Evolutionary conservation across 2,329 filamentous ascomycete genomes (phyloP).

Genomic region (Tolypocladium capitatum): DNA sequence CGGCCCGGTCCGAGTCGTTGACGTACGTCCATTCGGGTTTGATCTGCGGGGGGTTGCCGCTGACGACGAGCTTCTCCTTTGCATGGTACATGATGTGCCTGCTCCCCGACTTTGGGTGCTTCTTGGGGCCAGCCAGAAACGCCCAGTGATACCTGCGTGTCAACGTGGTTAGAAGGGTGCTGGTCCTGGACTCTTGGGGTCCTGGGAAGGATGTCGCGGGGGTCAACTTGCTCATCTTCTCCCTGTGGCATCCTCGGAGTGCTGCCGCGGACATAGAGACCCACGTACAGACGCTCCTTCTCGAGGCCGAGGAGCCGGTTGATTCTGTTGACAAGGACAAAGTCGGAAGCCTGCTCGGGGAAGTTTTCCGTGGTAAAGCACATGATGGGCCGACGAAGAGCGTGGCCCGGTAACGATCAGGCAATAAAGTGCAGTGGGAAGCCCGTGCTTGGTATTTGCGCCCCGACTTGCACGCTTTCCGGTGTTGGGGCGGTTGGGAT

Average conservation of each 20-base stretch:
- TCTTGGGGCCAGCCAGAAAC: constrained; percentile 22
- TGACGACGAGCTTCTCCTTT: constrained; percentile 12
- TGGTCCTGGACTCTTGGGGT: not conserved
- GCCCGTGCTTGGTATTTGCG: too few relatives aligned
- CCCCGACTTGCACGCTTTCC: too few relatives aligned
- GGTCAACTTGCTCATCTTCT: constrained; percentile 5
- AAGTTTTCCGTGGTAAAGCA: not conserved
- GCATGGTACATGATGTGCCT: constrained; percentile 16
- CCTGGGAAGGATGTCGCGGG: not conserved
- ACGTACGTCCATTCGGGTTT: constrained; percentile 14
- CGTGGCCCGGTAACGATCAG: too few relatives aligned
- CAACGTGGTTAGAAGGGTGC: not conserved
- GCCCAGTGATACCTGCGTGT: constrained; percentile 22
- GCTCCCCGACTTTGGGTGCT: constrained; percentile 6
- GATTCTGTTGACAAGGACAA: constrained; percentile 1
- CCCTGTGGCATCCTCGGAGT: constrained; percentile 4
- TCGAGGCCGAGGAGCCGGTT: not conserved
- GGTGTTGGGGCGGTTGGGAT: not conserved
- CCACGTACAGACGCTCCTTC: constrained; percentile 10
- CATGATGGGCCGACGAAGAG: not conserved
- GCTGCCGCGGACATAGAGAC: constrained; percentile 4
- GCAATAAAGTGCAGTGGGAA: not conserved
- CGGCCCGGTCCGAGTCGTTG: constrained; percentile 2
- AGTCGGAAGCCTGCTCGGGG: constrained; percentile 3
- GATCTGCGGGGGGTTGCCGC: constrained; percentile 2